These are phyloP conservation scores for Grifola frondosa DNA, from an alignment of 1,284 basidiomycete species.

Conservation along the genomic window DNA sequence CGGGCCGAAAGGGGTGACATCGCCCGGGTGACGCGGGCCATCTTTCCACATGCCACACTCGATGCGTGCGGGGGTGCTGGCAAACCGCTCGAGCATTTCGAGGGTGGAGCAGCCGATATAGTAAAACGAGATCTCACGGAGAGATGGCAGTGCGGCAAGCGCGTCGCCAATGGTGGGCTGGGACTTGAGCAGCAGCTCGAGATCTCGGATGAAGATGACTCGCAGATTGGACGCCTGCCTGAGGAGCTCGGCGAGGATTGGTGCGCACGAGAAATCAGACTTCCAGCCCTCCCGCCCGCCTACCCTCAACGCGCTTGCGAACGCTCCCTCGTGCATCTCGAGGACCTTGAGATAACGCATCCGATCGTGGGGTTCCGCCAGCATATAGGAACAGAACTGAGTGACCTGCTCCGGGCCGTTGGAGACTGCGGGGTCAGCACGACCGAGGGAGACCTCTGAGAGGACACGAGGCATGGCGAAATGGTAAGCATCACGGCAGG, in stretches of 20 bases:
- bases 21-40: conserved; percentile 23
- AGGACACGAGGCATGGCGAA: conserved; percentile 20
- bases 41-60: conserved; percentile 27
- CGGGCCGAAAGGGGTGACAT: conserved; percentile 19
- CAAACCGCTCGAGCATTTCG: conserved; percentile 21
- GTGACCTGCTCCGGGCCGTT: conserved; percentile 16
- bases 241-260: conserved; percentile 20
- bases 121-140: conserved; percentile 22
- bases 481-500: conserved; percentile 18
- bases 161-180: conserved; percentile 22
- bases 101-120: conserved; percentile 24
- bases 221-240: conserved; percentile 20
- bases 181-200: conserved; percentile 22
- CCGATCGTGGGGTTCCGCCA: conserved; percentile 12
- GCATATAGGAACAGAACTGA: conserved; percentile 20
- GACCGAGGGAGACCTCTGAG: conserved; percentile 19
- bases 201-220: conserved; percentile 22
- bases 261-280: conserved; percentile 22
- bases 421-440: conserved; percentile 8
- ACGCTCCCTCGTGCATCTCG: conserved; percentile 22
- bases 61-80: conserved; percentile 19
- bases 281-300: conserved; percentile 13
- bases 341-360: conserved; percentile 18
- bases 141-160: conserved; percentile 14
- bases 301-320: conserved; percentile 13